These are phyloP conservation scores for Zasmidium cellare DNA, from an alignment of 2,329 filamentous ascomycete genomes.

Conservation along the genomic window DNA sequence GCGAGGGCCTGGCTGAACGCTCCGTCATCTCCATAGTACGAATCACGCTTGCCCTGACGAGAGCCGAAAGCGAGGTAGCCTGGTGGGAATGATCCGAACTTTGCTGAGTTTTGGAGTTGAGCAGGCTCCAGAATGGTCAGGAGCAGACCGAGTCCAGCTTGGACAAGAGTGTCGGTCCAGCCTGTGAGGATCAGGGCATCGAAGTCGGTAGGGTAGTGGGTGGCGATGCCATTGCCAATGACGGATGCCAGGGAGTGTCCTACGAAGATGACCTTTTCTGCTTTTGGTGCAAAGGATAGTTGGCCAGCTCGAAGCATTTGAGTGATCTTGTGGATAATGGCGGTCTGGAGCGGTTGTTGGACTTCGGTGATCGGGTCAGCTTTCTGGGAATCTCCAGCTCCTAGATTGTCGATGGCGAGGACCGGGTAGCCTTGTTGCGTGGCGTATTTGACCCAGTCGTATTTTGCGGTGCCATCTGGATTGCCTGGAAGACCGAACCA, in stretches of 20 bases:
- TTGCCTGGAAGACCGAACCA: conserved; percentile 21
- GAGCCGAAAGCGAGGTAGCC: conserved; percentile 21
- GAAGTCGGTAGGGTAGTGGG: conserved; percentile 20
- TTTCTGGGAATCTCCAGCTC: conserved; percentile 17
- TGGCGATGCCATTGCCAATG: conserved; percentile 19
- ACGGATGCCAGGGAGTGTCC: conserved; percentile 19
- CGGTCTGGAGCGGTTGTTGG: conserved; percentile 19
- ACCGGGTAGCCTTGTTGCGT: conserved; percentile 20
- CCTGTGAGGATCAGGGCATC: conserved; percentile 22
- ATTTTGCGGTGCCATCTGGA: conserved; percentile 14
- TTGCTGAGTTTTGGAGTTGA: conserved; percentile 17
- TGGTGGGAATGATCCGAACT: conserved; percentile 14
- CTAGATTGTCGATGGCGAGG: conserved; percentile 22
- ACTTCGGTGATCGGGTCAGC: conserved; percentile 19
- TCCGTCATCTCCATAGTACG: conserved; percentile 18
- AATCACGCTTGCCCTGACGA: conserved; percentile 15
- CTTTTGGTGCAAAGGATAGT: conserved; percentile 10
- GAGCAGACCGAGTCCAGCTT: conserved; percentile 16
- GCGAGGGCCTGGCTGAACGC: conserved; percentile 16
- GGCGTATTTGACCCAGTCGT: conserved; percentile 19
- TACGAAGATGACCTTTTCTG: conserved; percentile 16
- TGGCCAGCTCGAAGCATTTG: conserved; percentile 14
- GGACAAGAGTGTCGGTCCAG: conserved; percentile 15
- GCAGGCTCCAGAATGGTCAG: conserved; percentile 14
- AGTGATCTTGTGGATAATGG: conserved; percentile 16